These are phyloP conservation scores for Magnusiomyces sp. DNA, from an alignment of 1,139 yeast species.

Conservation along the genomic window DNA sequence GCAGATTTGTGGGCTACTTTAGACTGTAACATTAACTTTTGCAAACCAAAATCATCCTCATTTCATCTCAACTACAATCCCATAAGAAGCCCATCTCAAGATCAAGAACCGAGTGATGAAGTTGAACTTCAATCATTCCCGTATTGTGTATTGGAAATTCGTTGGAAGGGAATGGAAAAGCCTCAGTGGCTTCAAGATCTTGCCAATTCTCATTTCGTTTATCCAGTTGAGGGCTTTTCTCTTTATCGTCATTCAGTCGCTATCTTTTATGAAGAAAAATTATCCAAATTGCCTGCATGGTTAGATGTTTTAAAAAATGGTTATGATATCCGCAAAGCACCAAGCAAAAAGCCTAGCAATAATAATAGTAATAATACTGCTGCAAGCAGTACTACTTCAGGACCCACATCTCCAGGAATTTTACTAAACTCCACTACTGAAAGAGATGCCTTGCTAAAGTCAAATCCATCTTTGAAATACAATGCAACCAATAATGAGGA, in stretches of 20 bases:
- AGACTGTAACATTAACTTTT: slow-evolving; percentile 39
- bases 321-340: slow-evolving; percentile 30
- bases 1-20: slow-evolving; percentile 38
- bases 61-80: slow-evolving; percentile 1
- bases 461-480: background rate
- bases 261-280: slow-evolving; percentile 8
- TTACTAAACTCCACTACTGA: slow-evolving; percentile 4
- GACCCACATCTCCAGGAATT: background rate
- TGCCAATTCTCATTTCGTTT: slow-evolving; percentile 33
- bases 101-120: slow-evolving; percentile 20
- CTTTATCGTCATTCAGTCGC: slow-evolving; percentile 29
- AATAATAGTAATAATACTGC: background rate
- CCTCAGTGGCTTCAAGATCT: slow-evolving; percentile 34
- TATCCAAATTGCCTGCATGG: slow-evolving; percentile 31
- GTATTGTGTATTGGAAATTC: slow-evolving; percentile 40
- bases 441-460: slow-evolving; percentile 6
- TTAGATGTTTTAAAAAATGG: slow-evolving; percentile 25
- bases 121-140: slow-evolving; percentile 34
- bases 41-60: slow-evolving; percentile 18
- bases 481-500: slow-evolving; percentile 1
- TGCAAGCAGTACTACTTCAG: background rate
- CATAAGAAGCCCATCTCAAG: too few species aligned
- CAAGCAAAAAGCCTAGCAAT: slow-evolving; percentile 9
- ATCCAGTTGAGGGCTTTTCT: slow-evolving; percentile 30
- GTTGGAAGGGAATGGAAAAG: slow-evolving; percentile 35